phyloP scores from a whole-genome alignment of 768 basidiomycete genomes.

The Tulasnella sp. region DNA sequence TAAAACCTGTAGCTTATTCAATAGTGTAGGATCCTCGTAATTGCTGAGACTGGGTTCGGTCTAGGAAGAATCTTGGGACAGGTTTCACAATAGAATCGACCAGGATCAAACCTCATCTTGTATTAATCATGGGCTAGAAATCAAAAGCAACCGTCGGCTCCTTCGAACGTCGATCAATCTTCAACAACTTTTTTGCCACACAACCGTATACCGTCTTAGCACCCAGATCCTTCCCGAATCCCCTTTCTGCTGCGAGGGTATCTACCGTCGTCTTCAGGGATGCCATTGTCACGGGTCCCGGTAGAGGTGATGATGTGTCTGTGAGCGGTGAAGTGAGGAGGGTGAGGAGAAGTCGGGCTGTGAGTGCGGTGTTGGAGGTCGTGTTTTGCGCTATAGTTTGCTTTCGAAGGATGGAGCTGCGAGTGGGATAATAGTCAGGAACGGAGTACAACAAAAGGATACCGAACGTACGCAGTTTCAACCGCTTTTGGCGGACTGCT shows the following conservation, averaged over 20 bases:
- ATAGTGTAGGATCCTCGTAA: too few species aligned
- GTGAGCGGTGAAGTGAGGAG: slow-evolving; percentile 4
- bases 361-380: slow-evolving; percentile 5
- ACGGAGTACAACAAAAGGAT: not conserved
- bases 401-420: slow-evolving; percentile 1
- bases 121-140: too few species aligned
- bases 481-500: not conserved
- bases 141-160: slow-evolving; percentile 7
- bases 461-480: slow-evolving; percentile 9
- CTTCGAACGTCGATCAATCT: slow-evolving; percentile 14
- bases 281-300: not conserved
- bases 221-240: not conserved
- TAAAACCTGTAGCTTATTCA: too few species aligned
- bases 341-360: slow-evolving; percentile 8
- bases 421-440: not conserved
- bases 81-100: too few species aligned
- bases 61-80: too few species aligned
- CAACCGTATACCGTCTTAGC: slow-evolving; percentile 11
- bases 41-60: too few species aligned
- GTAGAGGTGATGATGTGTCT: not conserved
- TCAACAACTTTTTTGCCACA: slow-evolving; percentile 15
- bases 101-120: too few species aligned
- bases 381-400: slow-evolving; percentile 4
- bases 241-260: slow-evolving; percentile 3
- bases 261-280: slow-evolving; percentile 12